Evolutionary conservation across 2,329 filamentous ascomycete genomes (phyloP).

Genomic region (Sporothrix euskadiensis): DNA sequence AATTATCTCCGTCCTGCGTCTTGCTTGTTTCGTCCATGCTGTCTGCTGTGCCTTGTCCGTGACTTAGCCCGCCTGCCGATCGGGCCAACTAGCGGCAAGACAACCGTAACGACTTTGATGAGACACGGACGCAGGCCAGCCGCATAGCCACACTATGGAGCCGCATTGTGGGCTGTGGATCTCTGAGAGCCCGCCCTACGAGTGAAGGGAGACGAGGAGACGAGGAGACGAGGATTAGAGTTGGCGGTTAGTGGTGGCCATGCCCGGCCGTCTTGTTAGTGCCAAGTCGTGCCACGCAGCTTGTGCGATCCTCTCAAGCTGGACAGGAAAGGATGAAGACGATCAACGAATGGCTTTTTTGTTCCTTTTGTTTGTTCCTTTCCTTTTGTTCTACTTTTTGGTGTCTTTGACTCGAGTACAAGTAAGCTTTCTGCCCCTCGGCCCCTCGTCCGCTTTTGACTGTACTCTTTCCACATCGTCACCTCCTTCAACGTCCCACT

Average conservation of each 20-base stretch:
- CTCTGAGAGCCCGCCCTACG: too few species aligned
- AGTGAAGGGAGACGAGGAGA: not conserved
- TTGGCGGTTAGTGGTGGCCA: not conserved
- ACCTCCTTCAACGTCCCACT: not conserved
- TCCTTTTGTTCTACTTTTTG: not conserved
- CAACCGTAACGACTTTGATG: not conserved
- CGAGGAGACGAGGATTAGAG: not conserved
- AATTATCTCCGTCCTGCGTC: not conserved
- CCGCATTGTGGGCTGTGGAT: not conserved
- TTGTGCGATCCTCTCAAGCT: not conserved
- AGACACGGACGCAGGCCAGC: not conserved
- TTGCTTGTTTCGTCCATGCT: not conserved
- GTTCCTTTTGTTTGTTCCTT: not conserved
- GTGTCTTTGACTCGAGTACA: not conserved
- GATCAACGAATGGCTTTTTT: not conserved
- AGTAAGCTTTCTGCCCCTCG: not conserved
- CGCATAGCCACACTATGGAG: not conserved
- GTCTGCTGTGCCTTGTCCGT: not conserved
- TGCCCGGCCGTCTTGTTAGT: not conserved
- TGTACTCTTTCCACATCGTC: not conserved
- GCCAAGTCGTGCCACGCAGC: not conserved
- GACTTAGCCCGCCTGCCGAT: not conserved
- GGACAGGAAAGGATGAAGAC: not conserved
- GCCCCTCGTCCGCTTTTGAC: not conserved
- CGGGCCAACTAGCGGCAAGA: not conserved